Evolutionary conservation across 2,329 filamentous ascomycete species (phyloP).

Genomic region (Celoporthe dispersa): DNA sequence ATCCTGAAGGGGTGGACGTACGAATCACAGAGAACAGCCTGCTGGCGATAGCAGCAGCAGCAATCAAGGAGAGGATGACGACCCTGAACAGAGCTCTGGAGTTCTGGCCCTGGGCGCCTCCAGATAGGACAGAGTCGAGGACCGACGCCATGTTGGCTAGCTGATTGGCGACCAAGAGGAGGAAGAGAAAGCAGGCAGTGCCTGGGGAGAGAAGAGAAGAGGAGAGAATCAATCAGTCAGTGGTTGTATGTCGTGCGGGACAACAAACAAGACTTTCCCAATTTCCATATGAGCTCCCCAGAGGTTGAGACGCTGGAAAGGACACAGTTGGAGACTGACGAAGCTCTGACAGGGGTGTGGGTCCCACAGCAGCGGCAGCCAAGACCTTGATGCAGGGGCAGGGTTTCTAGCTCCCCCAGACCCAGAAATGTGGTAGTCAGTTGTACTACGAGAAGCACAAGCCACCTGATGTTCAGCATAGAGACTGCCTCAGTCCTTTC

Average conservation of each 20-base stretch:
- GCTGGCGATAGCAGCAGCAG: slow-evolving; percentile 87
- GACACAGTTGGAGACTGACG: slow-evolving; percentile 33
- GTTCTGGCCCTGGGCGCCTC: slow-evolving; percentile 79
- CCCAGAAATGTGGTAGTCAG: neutral
- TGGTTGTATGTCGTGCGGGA: slow-evolving; percentile 19
- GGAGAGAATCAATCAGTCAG: slow-evolving; percentile 16
- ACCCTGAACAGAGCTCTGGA: slow-evolving; percentile 85
- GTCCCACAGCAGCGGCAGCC: slow-evolving; percentile 23
- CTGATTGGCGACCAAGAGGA: slow-evolving; percentile 31
- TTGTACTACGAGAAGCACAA: neutral
- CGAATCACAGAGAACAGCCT: slow-evolving; percentile 98
- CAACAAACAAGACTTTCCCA: slow-evolving; percentile 18
- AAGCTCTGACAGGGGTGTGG: slow-evolving; percentile 24
- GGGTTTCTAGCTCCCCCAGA: slow-evolving; percentile 11
- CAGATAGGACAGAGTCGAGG: slow-evolving; percentile 64
- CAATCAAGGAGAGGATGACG: slow-evolving; percentile 89
- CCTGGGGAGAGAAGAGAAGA: slow-evolving; percentile 26
- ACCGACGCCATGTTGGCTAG: slow-evolving; percentile 51
- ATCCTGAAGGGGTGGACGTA: slow-evolving; percentile 53
- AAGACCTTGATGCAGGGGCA: slow-evolving; percentile 24
- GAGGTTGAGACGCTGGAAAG: slow-evolving; percentile 29
- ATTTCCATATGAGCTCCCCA: slow-evolving; percentile 19
- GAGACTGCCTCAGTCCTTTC: neutral
- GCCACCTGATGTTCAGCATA: neutral
- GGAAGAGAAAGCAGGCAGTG: slow-evolving; percentile 28